A percentile compares a stretch with the other conserved stretches of the same genome.
Evolutionary conservation across 352 stramenopile genomes (phyloP).

Genomic region (Pythium vanterpoolii): DNA sequence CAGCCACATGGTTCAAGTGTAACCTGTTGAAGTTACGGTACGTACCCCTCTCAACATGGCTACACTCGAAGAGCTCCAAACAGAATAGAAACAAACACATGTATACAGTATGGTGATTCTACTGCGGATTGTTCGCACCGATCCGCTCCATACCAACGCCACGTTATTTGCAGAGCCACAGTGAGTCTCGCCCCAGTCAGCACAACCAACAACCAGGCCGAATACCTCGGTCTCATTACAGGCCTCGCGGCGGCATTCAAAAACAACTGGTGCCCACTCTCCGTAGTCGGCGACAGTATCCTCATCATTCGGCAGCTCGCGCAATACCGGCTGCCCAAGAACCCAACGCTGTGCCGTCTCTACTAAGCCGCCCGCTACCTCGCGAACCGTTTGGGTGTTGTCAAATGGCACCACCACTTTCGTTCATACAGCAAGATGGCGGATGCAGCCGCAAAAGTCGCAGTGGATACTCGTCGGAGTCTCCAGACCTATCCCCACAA

Average conservation of each 20-base stretch:
- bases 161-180: neutral
- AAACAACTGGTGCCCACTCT: neutral
- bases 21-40: no score
- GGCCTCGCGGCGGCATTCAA: neutral
- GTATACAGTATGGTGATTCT: no score
- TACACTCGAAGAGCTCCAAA: no score
- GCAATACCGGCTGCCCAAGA: no score
- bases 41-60: no score
- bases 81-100: no score
- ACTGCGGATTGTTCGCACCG: no score
- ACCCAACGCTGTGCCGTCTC: no score
- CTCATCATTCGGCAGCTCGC: no score
- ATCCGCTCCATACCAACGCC: no score
- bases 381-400: neutral
- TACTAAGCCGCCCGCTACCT: neutral
- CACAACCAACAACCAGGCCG: slow-evolving; percentile 10
- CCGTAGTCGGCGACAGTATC: slow-evolving; percentile 1
- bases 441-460: neutral
- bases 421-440: neutral
- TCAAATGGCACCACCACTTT: neutral
- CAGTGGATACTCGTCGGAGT: neutral
- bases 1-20: no score
- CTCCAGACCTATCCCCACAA: neutral
- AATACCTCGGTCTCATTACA: neutral
- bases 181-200: neutral